Conservation (phyloP, 257 asterid species). For the Nicotiana tomentosiformis region DNA sequence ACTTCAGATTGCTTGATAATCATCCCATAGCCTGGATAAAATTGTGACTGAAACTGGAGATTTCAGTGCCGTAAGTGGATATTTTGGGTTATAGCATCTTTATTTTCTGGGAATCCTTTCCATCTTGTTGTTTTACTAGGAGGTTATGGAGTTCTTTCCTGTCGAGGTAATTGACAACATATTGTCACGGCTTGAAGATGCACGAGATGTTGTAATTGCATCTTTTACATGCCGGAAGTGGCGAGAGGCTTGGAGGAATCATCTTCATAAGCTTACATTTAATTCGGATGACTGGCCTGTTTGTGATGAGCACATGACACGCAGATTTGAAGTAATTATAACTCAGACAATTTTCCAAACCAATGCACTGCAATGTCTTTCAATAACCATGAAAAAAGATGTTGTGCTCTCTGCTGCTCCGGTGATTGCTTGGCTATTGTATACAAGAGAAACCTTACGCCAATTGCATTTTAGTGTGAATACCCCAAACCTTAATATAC, state of each 20-base stretch:
- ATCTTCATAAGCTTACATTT: conserved; percentile 7
- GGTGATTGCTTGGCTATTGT: conserved; percentile 9
- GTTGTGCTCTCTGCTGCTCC: neutral
- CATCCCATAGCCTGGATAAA: neutral
- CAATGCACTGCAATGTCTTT: neutral
- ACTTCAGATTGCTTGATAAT: neutral
- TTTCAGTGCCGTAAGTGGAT: neutral
- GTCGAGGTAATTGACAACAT: conserved; percentile 10
- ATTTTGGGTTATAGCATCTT: neutral
- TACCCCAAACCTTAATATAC: conserved; percentile 58
- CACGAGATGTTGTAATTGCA: conserved; percentile 7
- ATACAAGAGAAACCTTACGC: conserved; percentile 25
- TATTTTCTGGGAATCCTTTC: neutral
- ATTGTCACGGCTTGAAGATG: conserved; percentile 7
- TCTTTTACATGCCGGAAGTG: conserved; percentile 7
- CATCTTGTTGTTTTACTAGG: neutral
- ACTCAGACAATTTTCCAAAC: conserved; percentile 3
- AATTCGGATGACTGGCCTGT: neutral
- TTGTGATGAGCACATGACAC: neutral
- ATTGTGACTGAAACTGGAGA: neutral
- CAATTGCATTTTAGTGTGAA: conserved; percentile 61
- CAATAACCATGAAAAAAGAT: neutral
- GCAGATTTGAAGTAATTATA: neutral
- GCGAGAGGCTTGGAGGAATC: conserved; percentile 1
- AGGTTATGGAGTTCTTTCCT: conserved; percentile 7